Conservation (phyloP, 2,329 filamentous ascomycete genomes). For the Xylaria sp. region DNA sequence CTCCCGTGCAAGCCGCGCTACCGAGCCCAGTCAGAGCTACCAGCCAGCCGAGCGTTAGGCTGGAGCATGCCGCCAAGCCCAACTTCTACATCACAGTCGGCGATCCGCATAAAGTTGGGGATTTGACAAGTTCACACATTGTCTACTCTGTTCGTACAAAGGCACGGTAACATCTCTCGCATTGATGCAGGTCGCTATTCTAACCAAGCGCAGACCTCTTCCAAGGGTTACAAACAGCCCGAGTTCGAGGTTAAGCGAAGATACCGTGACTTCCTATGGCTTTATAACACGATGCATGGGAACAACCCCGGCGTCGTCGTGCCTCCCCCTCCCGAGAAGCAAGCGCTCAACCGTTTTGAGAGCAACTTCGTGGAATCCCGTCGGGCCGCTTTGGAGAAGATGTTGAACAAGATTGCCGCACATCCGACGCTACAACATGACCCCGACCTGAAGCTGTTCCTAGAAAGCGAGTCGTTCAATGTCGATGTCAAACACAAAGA, state of each 20-base stretch:
- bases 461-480: constrained; percentile 95
- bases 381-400: constrained; percentile 89
- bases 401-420: constrained; percentile 93
- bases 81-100: constrained; percentile 89
- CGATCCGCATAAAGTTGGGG: constrained; percentile 96
- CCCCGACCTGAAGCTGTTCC: constrained; percentile 89
- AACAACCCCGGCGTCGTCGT: constrained; percentile 96
- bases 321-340: constrained; percentile 95
- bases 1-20: constrained; percentile 62
- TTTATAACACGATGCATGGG: constrained; percentile 90
- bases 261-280: constrained; percentile 96
- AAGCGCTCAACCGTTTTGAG: constrained; percentile 94
- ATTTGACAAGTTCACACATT: constrained; percentile 94
- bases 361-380: constrained; percentile 94
- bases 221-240: constrained; percentile 89
- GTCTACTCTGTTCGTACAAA: constrained; percentile 95
- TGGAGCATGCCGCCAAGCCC: constrained; percentile 93
- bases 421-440: constrained; percentile 93
- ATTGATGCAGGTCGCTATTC: constrained; percentile 6
- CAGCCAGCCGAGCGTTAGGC: constrained; percentile 77
- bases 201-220: constrained; percentile 69
- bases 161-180: constrained; percentile 51
- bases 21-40: constrained; percentile 55
- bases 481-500: constrained; percentile 98
- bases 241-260: constrained; percentile 93